Conservation (phyloP, 352 stramenopile species). For the Globisporangium yorkense region DNA sequence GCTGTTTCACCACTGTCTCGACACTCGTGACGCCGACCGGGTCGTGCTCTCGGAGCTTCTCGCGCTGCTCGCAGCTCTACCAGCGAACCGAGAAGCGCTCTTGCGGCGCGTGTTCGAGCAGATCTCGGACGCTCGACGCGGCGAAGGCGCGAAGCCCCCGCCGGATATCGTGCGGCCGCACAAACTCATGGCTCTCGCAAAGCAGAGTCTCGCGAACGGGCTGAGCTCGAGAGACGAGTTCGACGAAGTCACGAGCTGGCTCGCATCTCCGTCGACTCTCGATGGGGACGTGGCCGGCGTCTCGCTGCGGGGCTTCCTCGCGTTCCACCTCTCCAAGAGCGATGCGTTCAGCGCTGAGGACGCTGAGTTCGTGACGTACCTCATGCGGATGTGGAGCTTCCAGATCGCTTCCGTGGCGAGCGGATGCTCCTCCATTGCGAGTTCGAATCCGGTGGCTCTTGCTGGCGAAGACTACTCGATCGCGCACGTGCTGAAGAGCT, state of each 20-base stretch:
- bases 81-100: constrained; percentile 29
- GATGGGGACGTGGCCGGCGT: constrained; percentile 9
- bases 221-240: constrained; percentile 30
- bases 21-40: constrained; percentile 10
- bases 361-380: constrained; percentile 49
- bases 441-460: not conserved
- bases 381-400: constrained; percentile 61
- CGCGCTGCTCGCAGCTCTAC: constrained; percentile 29
- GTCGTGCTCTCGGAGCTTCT: constrained; percentile 27
- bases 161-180: constrained; percentile 41
- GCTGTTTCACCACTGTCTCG: constrained; percentile 46
- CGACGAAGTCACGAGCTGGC: constrained; percentile 25
- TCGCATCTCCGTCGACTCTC: constrained; percentile 12
- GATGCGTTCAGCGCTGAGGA: constrained; percentile 44
- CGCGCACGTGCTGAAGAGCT: constrained; percentile 20
- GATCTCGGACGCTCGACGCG: constrained; percentile 36
- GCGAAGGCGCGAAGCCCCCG: constrained; percentile 33
- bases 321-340: constrained; percentile 43
- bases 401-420: constrained; percentile 9
- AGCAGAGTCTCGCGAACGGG: constrained; percentile 32
- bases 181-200: constrained; percentile 37
- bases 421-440: too few species aligned
- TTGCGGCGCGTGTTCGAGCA: constrained; percentile 52
- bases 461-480: constrained; percentile 3
- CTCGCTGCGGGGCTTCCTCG: constrained; percentile 30